Evolutionary conservation across 805 yeast genomes (phyloP), one percentile per base, ranked within the genome.

Genomic region (Candida schatavii): DNA sequence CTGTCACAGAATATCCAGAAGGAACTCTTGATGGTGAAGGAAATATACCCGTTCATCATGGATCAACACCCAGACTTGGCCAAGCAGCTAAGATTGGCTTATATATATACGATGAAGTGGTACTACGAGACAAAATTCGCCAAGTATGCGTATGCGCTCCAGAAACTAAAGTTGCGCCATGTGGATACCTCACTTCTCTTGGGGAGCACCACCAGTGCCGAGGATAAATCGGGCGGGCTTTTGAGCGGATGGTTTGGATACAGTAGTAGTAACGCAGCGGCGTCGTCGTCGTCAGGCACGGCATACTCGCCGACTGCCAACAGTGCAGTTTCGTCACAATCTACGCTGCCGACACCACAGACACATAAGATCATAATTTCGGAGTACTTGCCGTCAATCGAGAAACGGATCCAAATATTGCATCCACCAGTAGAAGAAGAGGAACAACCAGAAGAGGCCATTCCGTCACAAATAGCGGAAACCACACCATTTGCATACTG

Each of bases 31-130:
- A 69, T 72, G 32, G 80, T 81, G n/a, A 77, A 75, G 46, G 87
- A 83, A 39, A 70, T 80, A 1, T 85, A 66, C 50, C 64, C 64
- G 3, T 88, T 86, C 45, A 58, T 91, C 29, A 59, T 68, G 3
- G 53, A 62, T 3, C 76, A 79, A 38, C 77, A 85, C 43, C 71
- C 75, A 6, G 72, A 79, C 5, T 64, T 93, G 41, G 91, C 96
- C 0, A 57, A 66, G 13, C 93, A 88, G 54, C 71, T 93, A 30
- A 74, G 81, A 41, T 76, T 77, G 52, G 98, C 97, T 0, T 93
- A 93, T 59, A 66, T 82, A 15, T 81, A 81, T 54, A 91, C 98
- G 2, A 90, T 93, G 87, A 72, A 78, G 53, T 93, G 99, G 99
- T 93, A 91, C 65, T 93, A 93, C 59, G 72, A 75, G 44, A 76